These are phyloP conservation scores for Euphrasia confusa DNA, from an alignment of 257 asterid genomes.

Conservation along the genomic window DNA sequence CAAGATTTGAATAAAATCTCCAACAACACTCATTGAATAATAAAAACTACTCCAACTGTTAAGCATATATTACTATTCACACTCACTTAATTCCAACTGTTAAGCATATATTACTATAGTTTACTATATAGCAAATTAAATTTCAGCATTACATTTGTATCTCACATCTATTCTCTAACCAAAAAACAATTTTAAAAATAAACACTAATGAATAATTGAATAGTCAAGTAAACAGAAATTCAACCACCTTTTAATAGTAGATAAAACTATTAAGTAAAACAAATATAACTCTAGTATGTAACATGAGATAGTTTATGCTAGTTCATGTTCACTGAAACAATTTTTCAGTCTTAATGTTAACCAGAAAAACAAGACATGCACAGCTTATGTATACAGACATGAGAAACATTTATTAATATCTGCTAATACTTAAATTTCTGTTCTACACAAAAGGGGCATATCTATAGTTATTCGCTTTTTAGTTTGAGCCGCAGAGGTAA, in stretches of 20 bases:
- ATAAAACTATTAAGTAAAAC: not conserved
- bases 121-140: no score
- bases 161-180: no score
- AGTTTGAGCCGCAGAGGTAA: not conserved
- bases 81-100: no score
- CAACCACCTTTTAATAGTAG: not conserved
- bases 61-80: no score
- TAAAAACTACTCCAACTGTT: no score
- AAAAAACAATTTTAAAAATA: no score
- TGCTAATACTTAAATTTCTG: not conserved
- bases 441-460: not conserved
- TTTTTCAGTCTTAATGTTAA: not conserved
- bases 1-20: no score
- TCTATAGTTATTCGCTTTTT: not conserved
- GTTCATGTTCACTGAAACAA: not conserved
- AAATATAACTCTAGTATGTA: not conserved
- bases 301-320: slow-evolving; percentile 3
- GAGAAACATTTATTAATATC: not conserved
- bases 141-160: no score
- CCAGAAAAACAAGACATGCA: not conserved
- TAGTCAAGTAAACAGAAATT: not conserved
- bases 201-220: no score
- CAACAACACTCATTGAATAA: no score
- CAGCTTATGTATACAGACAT: not conserved
- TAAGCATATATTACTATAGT: no score